Conservation (phyloP, 306 rosid species). For the Acacia acuminata region DNA sequence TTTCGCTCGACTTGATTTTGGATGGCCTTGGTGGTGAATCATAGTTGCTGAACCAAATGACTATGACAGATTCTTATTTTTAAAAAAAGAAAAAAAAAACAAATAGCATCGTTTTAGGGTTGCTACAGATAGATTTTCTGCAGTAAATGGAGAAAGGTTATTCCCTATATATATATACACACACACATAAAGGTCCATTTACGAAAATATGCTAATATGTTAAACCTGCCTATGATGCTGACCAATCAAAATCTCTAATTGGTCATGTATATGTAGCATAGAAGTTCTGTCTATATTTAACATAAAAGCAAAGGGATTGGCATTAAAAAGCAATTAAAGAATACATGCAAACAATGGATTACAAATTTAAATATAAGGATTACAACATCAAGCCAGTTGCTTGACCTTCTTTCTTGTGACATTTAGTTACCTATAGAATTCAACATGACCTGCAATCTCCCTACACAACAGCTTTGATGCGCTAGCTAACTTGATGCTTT, state of each 20-base stretch:
- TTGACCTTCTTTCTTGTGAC: constrained; percentile 16
- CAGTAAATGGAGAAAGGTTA: no score
- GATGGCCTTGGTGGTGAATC: no score
- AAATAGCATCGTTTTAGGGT: no score
- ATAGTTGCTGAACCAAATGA: no score
- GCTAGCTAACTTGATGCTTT: constrained; percentile 74
- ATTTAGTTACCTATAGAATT: constrained; percentile 49
- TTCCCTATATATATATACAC: no score
- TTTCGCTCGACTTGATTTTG: no score
- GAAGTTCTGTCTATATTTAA: neutral
- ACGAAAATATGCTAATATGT: neutral
- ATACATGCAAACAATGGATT: constrained; percentile 21
- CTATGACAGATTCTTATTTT: no score
- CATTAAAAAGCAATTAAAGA: constrained; percentile 10
- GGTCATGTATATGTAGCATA: neutral
- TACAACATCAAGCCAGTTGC: constrained; percentile 31
- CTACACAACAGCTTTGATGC: constrained; percentile 74
- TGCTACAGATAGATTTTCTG: no score
- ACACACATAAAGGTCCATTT: no score
- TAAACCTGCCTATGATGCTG: neutral
- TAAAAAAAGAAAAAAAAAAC: no score
- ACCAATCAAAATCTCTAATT: no score
- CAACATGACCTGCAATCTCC: constrained; percentile 82
- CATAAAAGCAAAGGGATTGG: neutral
- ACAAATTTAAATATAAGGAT: neutral